These are phyloP conservation scores for Clonostachys rhizophaga DNA, from an alignment of 2,329 filamentous ascomycete genomes.

Conservation along the genomic window DNA sequence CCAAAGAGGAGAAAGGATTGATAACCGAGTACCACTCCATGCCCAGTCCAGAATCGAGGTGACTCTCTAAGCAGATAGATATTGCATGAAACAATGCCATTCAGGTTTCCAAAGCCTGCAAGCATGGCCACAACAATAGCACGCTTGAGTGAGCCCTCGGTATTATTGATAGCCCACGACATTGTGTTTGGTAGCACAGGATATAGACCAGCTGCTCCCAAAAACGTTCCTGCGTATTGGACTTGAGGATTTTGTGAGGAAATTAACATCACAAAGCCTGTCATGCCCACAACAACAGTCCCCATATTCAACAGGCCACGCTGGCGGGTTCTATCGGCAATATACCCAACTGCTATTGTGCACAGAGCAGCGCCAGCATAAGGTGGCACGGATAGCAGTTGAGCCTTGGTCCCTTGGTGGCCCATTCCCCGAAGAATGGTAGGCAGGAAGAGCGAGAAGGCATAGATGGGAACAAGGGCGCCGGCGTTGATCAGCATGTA, in stretches of 20 bases:
- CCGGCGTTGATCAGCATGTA: slow-evolving; percentile 61
- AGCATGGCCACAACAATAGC: slow-evolving; percentile 60
- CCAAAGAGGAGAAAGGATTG: slow-evolving; percentile 58
- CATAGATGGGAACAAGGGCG: slow-evolving; percentile 48
- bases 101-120: slow-evolving; percentile 56
- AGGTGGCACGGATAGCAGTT: slow-evolving; percentile 60
- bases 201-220: slow-evolving; percentile 75
- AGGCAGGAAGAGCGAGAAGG: slow-evolving; percentile 56
- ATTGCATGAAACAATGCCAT: slow-evolving; percentile 59
- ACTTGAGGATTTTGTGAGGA: slow-evolving; percentile 51
- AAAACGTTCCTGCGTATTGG: slow-evolving; percentile 70
- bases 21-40: slow-evolving; percentile 60
- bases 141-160: slow-evolving; percentile 62
- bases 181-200: slow-evolving; percentile 76
- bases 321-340: slow-evolving; percentile 49
- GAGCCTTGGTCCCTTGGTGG: slow-evolving; percentile 51
- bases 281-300: slow-evolving; percentile 64
- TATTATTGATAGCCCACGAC: slow-evolving; percentile 75
- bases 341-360: slow-evolving; percentile 46
- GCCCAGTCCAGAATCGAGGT: slow-evolving; percentile 38
- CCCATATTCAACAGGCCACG: slow-evolving; percentile 46
- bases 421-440: slow-evolving; percentile 58
- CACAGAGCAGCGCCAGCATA: slow-evolving; percentile 59
- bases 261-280: slow-evolving; percentile 59
- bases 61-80: slow-evolving; percentile 45